Conservation (phyloP, 1,284 basidiomycete species). For the Apiotrichum sp. region DNA sequence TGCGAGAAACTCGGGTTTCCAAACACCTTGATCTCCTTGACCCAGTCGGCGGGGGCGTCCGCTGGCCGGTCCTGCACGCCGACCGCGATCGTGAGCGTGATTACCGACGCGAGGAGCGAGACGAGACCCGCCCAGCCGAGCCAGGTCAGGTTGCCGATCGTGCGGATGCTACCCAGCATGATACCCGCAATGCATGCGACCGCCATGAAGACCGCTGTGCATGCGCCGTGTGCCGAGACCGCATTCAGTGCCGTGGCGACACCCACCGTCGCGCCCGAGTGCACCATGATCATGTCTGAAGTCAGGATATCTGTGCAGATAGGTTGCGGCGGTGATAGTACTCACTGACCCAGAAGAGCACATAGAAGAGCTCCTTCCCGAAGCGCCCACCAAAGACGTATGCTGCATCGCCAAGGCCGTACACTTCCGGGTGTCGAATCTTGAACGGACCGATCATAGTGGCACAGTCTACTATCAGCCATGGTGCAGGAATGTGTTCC, state of each 20-base stretch:
- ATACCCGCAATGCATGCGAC: conserved; percentile 23
- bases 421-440: conserved; percentile 10
- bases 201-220: conserved; percentile 31
- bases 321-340: background rate
- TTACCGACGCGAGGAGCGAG: conserved; percentile 21
- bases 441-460: conserved; percentile 16
- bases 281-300: conserved; percentile 7
- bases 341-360: conserved; percentile 1
- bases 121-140: conserved; percentile 36
- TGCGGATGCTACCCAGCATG: conserved; percentile 27
- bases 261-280: background rate
- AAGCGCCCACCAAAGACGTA: conserved; percentile 6
- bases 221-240: conserved; percentile 25
- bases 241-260: conserved; percentile 16
- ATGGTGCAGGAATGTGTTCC: too few species aligned
- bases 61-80: conserved; percentile 38
- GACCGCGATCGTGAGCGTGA: conserved; percentile 38
- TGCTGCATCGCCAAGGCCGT: conserved; percentile 23
- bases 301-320: background rate
- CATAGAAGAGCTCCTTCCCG: background rate
- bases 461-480: background rate
- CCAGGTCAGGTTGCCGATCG: conserved; percentile 27
- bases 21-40: conserved; percentile 29
- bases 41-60: conserved; percentile 26
- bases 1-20: conserved; percentile 23